Evolutionary conservation across 345 rosid species (phyloP), one percentile per base, ranked within the genome.

Genomic region (Eutrema yunnanense): DNA sequence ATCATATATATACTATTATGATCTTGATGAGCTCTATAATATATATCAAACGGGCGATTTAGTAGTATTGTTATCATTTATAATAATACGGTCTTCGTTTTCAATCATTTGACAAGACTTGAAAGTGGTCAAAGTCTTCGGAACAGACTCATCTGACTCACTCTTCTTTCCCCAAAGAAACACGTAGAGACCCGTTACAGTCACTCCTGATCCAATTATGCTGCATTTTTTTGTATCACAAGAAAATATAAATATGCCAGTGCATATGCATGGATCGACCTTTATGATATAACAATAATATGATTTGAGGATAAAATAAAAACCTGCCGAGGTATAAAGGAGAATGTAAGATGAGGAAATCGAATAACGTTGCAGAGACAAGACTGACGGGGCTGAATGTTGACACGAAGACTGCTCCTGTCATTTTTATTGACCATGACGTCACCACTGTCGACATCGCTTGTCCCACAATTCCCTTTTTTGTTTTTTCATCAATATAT

Each of bases 351-450:
- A 78, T 55, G 60, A 72, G 26, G 65, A 78, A 78, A 49, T 78
- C 81, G 33, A 72, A 72, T 60, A 78, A 65, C 2, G 77, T 78
- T 11, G 77, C 81, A 6, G 76, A 73, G 26, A 77, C 75, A 4
- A 77, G 65, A 48, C 67, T 69, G 2, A 83, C 70, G 12, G 86
- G 84, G 42, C 65, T 79, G 67, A 83, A 83, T 48, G 84, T 79
- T 48, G 84, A 71, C 12, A 83, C 83, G 73, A 81, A 81, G 0
- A 83, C 78, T 7, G 86, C 84, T 44, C 84, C 84, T 22, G 78
- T 81, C 68, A 50, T 71, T 65, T 81, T 73, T 8, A 83, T 76
- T 14, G 83, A 78, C 86, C 86, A 83, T 33, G 84, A 62, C 72
- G 81, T 67, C 11, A 77, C 79, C 57, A 81, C 83, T 43, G 74